These are phyloP conservation scores for Trichophyton benhamiae DNA, from an alignment of 2,329 filamentous ascomycete genomes.

Conservation along the genomic window DNA sequence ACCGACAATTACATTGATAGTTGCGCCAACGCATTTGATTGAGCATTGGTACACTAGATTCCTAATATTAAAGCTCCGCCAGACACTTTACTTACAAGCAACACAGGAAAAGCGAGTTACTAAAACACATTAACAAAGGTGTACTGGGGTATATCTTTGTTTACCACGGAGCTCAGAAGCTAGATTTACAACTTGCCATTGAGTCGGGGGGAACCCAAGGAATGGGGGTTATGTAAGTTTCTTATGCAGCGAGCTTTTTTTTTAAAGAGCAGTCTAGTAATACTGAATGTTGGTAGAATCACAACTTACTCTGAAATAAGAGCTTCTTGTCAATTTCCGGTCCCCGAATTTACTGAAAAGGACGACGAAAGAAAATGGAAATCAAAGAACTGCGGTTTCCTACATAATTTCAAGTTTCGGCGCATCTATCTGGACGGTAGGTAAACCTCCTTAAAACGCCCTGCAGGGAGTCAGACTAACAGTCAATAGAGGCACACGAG, in stretches of 20 bases:
- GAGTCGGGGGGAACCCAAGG: slow-evolving; percentile 11
- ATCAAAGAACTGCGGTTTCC: slow-evolving; percentile 18
- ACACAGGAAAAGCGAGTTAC: slow-evolving; percentile 22
- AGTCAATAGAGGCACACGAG: slow-evolving; percentile 20
- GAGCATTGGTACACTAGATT: slow-evolving; percentile 22
- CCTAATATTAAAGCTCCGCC: not conserved
- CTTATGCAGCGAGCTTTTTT: not conserved
- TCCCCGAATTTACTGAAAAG: slow-evolving; percentile 12
- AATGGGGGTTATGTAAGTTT: slow-evolving; percentile 19
- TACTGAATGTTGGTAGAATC: slow-evolving; percentile 18
- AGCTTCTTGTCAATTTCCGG: slow-evolving; percentile 22
- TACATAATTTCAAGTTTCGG: slow-evolving; percentile 27
- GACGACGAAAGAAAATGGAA: slow-evolving; percentile 19
- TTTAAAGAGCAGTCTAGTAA: not conserved
- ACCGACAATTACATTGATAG: slow-evolving; percentile 24
- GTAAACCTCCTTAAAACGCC: slow-evolving; percentile 3
- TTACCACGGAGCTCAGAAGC: slow-evolving; percentile 17
- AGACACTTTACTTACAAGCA: not conserved
- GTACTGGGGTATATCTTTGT: slow-evolving; percentile 17
- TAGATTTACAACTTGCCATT: slow-evolving; percentile 14
- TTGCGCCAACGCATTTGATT: slow-evolving; percentile 25
- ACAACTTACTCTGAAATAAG: slow-evolving; percentile 29
- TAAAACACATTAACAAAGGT: slow-evolving; percentile 20
- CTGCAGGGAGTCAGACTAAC: not conserved
- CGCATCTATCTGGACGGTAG: slow-evolving; percentile 33